Percentiles rank a stretch among this genome's conserved stretches.
These are phyloP conservation scores for Maudiozyma humilis DNA, from an alignment of 1,139 yeast species.

Conservation along the genomic window DNA sequence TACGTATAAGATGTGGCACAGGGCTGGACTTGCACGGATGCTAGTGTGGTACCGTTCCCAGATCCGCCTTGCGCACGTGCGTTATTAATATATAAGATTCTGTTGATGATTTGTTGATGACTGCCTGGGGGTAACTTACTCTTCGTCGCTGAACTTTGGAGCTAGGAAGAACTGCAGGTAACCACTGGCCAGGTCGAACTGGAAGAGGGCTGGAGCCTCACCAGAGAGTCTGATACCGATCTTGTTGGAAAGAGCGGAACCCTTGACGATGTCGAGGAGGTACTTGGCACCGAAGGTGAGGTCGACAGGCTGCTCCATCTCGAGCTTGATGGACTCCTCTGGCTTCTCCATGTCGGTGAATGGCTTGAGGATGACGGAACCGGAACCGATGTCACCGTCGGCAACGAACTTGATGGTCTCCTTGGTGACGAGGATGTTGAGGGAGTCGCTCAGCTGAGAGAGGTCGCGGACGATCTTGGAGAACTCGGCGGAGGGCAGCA, in stretches of 20 bases:
- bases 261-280: conserved; percentile 84
- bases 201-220: conserved; percentile 90
- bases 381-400: conserved; percentile 89
- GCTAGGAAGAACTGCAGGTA: conserved; percentile 93
- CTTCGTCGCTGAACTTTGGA: conserved; percentile 92
- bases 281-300: conserved; percentile 88
- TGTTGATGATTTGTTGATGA: too few relatives aligned
- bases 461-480: conserved; percentile 86
- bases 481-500: conserved; percentile 83
- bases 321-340: conserved; percentile 64
- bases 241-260: conserved; percentile 65
- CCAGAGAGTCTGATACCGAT: conserved; percentile 83
- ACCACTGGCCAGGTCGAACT: conserved; percentile 87
- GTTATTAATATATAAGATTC: too few relatives aligned
- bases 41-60: too few relatives aligned
- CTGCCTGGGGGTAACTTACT: conserved; percentile 31
- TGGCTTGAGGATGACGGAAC: conserved; percentile 80
- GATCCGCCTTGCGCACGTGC: too few relatives aligned
- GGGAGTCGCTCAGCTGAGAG: conserved; percentile 76
- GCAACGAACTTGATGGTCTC: conserved; percentile 86
- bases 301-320: conserved; percentile 79
- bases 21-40: too few relatives aligned
- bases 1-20: too few relatives aligned
- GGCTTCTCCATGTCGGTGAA: conserved; percentile 73
- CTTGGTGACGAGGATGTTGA: conserved; percentile 79